A percentile compares a stretch with the other conserved stretches of the same genome.
phyloP scores from a whole-genome alignment of 768 basidiomycete genomes.

The Serendipita vermifera region DNA sequence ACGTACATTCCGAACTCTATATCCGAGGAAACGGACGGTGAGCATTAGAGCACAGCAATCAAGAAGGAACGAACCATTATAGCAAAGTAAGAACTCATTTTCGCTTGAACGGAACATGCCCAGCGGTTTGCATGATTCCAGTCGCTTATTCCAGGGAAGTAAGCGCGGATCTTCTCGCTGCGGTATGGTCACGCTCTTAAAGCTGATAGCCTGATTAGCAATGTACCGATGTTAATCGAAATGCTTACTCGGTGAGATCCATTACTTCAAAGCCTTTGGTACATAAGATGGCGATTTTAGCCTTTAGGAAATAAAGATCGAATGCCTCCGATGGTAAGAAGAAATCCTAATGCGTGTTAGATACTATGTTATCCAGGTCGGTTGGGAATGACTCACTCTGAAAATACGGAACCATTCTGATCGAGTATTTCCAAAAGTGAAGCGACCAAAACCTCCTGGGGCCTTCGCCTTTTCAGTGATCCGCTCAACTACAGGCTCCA shows the following conservation, averaged over 20 bases:
- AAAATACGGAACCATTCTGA: conserved; percentile 95
- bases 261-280: conserved; percentile 96
- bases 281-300: conserved; percentile 85
- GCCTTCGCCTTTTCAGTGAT: conserved; percentile 65
- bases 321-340: conserved; percentile 86
- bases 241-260: conserved; percentile 79
- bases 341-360: conserved; percentile 47
- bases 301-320: conserved; percentile 84
- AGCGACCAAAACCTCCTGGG: conserved; percentile 55
- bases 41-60: background rate
- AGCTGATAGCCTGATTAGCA: conserved; percentile 31
- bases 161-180: conserved; percentile 57
- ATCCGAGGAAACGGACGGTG: conserved; percentile 9
- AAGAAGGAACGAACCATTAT: conserved; percentile 48
- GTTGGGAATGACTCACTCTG: conserved; percentile 32
- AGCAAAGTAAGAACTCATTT: conserved; percentile 80
- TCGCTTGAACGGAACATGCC: conserved; percentile 85
- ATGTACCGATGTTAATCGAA: background rate
- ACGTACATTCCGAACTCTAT: conserved; percentile 87
- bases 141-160: conserved; percentile 61
- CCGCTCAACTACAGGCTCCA: conserved; percentile 92
- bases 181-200: conserved; percentile 82
- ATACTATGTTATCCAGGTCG: background rate
- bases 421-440: conserved; percentile 62
- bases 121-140: conserved; percentile 67